phyloP scores from a whole-genome alignment of 306 rosid genomes.

The Neltuma alba region DNA sequence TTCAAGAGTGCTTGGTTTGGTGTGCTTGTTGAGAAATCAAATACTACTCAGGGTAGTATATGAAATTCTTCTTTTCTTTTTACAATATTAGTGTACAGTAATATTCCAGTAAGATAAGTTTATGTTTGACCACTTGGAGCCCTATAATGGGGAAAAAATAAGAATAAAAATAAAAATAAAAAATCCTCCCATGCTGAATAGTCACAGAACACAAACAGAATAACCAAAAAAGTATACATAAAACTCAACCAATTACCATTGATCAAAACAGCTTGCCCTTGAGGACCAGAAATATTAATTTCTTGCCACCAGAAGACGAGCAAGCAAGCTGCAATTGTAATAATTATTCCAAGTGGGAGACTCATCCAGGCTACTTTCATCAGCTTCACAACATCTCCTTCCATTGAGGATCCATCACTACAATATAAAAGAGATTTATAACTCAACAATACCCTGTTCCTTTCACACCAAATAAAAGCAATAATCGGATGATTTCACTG shows the following conservation, averaged over 20 bases:
- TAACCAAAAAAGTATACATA: neutral
- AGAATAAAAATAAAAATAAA: too few relatives aligned
- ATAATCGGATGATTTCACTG: neutral
- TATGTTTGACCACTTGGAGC: constrained; percentile 4
- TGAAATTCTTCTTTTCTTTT: neutral
- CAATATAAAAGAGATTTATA: constrained; percentile 23
- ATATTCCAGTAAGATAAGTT: neutral
- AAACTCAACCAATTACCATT: constrained; percentile 58
- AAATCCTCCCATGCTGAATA: neutral
- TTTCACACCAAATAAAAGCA: constrained; percentile 16
- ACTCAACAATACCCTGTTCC: neutral
- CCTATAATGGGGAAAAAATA: neutral
- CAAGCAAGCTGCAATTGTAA: constrained; percentile 66
- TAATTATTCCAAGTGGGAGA: constrained; percentile 74
- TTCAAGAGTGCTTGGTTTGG: constrained; percentile 22
- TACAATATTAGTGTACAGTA: neutral
- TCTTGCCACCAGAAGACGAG: constrained; percentile 84
- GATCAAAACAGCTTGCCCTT: constrained; percentile 87
- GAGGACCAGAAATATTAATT: constrained; percentile 61
- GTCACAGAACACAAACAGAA: neutral
- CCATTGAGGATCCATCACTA: constrained; percentile 69
- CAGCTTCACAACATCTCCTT: constrained; percentile 70
- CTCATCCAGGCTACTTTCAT: constrained; percentile 90
- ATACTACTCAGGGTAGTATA: neutral
- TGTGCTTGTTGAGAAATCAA: neutral